A percentile compares a stretch with the other conserved stretches of the same genome.
Evolutionary conservation across 495 filamentous ascomycete genomes (phyloP).

Genomic region (Podospora pseudopauciseta): DNA sequence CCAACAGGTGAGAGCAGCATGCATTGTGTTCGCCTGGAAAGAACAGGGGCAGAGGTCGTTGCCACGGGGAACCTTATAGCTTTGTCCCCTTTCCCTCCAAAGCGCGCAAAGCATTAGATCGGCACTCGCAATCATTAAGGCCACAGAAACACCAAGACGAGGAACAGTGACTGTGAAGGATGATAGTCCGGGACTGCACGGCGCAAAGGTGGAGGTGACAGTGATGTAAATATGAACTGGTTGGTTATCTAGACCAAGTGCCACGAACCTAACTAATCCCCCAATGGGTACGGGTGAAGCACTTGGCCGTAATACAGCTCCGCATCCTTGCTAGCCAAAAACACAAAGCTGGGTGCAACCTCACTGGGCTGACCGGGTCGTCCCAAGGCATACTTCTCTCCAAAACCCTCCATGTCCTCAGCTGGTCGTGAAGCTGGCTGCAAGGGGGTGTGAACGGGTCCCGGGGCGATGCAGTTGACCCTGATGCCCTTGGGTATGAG

Average conservation of each 20-base stretch:
- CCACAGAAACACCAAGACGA: background rate
- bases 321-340: slow-evolving; percentile 54
- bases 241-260: background rate
- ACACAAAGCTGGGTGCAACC: slow-evolving; percentile 60
- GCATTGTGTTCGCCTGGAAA: background rate
- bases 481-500: slow-evolving; percentile 57
- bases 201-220: background rate
- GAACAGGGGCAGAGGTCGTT: background rate
- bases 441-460: slow-evolving; percentile 58
- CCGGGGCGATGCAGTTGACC: slow-evolving; percentile 61
- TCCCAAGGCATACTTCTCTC: slow-evolving; percentile 42
- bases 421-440: slow-evolving; percentile 51
- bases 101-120: background rate
- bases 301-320: slow-evolving; percentile 56
- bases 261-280: slow-evolving; percentile 16
- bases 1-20: background rate
- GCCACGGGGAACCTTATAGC: background rate
- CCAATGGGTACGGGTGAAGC: slow-evolving; percentile 40
- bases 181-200: background rate
- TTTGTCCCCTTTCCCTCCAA: background rate
- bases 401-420: slow-evolving; percentile 54
- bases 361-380: slow-evolving; percentile 59
- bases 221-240: background rate
- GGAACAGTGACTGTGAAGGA: background rate
- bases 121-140: background rate